Conservation (phyloP, 2,329 filamentous ascomycete genomes). For the Neofusicoccum parvum region DNA sequence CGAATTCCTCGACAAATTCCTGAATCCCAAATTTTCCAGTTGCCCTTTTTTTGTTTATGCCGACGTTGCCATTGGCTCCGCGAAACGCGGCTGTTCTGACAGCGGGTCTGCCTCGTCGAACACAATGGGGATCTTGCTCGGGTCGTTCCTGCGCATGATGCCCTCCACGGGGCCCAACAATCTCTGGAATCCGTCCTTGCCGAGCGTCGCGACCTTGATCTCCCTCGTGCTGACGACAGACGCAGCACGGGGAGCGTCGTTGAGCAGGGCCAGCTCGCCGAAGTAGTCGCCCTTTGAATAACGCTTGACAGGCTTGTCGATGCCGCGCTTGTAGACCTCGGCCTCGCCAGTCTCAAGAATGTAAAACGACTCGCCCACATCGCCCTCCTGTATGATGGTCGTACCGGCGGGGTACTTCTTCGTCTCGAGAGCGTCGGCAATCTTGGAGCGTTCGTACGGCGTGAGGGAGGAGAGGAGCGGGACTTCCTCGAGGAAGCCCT, state of each 20-base stretch:
- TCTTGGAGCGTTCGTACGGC: constrained; percentile 93
- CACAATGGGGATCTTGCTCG: constrained; percentile 41
- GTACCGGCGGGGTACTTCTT: constrained; percentile 78
- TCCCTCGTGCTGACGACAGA: constrained; percentile 82
- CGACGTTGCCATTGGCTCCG: constrained; percentile 15
- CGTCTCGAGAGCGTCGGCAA: constrained; percentile 92
- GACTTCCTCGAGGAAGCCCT: constrained; percentile 93
- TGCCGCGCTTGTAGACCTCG: constrained; percentile 79
- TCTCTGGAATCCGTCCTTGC: constrained; percentile 93
- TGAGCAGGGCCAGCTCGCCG: constrained; percentile 89
- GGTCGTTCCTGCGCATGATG: constrained; percentile 81
- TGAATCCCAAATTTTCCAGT: constrained; percentile 5
- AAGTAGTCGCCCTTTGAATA: constrained; percentile 97
- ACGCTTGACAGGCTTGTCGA: constrained; percentile 69
- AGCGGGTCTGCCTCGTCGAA: constrained; percentile 63
- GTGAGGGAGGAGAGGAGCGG: constrained; percentile 81
- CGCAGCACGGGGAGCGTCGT: constrained; percentile 90
- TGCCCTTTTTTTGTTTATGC: constrained; percentile 17
- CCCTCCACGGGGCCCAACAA: constrained; percentile 90
- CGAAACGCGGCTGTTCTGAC: constrained; percentile 6
- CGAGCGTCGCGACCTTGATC: constrained; percentile 88
- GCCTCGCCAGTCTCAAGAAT: constrained; percentile 86
- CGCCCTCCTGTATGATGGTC: constrained; percentile 89
- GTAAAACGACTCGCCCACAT: constrained; percentile 89
- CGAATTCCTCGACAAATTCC: constrained; percentile 20